Conservation (phyloP, 2,329 filamentous ascomycete genomes). For the Pyrenophora tritici-repentis region DNA sequence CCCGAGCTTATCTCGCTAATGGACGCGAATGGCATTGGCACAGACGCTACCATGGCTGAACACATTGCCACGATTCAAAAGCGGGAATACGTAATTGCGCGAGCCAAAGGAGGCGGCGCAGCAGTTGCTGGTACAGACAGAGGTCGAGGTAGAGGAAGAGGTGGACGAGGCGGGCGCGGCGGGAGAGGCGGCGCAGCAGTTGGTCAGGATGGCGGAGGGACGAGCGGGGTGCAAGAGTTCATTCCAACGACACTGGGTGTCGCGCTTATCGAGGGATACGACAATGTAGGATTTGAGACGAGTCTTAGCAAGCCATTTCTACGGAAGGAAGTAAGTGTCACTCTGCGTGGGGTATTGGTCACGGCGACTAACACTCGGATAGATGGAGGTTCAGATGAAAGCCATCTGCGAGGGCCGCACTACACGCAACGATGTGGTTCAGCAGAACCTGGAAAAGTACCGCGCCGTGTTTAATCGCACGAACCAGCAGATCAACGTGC, state of each 20-base stretch:
- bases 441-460: slow-evolving; percentile 85
- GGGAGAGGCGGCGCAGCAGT: slow-evolving; percentile 53
- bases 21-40: slow-evolving; percentile 98
- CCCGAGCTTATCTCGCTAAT: slow-evolving; percentile 94
- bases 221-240: slow-evolving; percentile 74
- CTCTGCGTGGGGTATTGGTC: slow-evolving; percentile 4
- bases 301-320: slow-evolving; percentile 95
- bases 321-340: slow-evolving; percentile 71
- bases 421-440: slow-evolving; percentile 74
- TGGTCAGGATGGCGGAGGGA: slow-evolving; percentile 48
- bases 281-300: slow-evolving; percentile 89
- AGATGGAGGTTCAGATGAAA: slow-evolving; percentile 96
- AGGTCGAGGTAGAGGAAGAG: slow-evolving; percentile 52
- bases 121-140: slow-evolving; percentile 49
- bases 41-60: slow-evolving; percentile 98
- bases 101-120: slow-evolving; percentile 52
- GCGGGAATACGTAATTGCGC: slow-evolving; percentile 78
- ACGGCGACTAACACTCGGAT: slow-evolving; percentile 20
- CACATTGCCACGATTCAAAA: slow-evolving; percentile 96
- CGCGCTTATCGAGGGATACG: slow-evolving; percentile 90
- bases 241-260: slow-evolving; percentile 91
- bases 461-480: slow-evolving; percentile 83
- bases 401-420: slow-evolving; percentile 89
- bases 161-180: slow-evolving; percentile 44
- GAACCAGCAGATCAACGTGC: slow-evolving; percentile 70